A percentile compares a stretch with the other conserved stretches of the same genome.
Evolutionary conservation across 1,284 basidiomycete species (phyloP).

Genomic region (Megacollybia platyphylla): DNA sequence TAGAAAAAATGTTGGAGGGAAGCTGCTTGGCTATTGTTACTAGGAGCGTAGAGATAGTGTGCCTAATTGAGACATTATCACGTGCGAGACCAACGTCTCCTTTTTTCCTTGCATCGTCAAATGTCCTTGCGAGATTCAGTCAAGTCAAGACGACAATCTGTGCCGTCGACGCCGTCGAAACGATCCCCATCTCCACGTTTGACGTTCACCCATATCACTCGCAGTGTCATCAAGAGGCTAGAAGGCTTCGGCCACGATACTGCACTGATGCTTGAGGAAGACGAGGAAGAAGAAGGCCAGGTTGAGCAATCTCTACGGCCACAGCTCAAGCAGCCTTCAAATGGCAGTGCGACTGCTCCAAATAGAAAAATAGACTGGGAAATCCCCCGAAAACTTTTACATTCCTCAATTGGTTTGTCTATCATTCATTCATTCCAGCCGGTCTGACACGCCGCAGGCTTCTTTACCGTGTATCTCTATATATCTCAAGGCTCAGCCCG

Average conservation of each 20-base stretch:
- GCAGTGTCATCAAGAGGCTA: slow-evolving; percentile 28
- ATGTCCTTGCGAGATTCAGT: background rate
- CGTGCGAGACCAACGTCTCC: background rate
- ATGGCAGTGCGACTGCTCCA: background rate
- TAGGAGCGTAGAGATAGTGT: slow-evolving; percentile 20
- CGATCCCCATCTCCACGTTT: slow-evolving; percentile 25
- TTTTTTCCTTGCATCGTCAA: background rate
- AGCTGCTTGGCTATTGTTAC: slow-evolving; percentile 79
- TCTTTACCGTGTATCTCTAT: slow-evolving; percentile 76
- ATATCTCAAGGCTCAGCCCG: slow-evolving; percentile 39
- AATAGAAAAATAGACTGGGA: slow-evolving; percentile 50
- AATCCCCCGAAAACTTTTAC: slow-evolving; percentile 84
- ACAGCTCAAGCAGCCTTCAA: slow-evolving; percentile 1
- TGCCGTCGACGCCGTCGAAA: background rate
- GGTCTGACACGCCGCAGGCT: slow-evolving; percentile 36
- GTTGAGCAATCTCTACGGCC: slow-evolving; percentile 2
- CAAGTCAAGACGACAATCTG: background rate
- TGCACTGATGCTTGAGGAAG: slow-evolving; percentile 11
- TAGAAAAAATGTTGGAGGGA: slow-evolving; percentile 95
- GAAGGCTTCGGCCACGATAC: slow-evolving; percentile 27
- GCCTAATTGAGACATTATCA: background rate
- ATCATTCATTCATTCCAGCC: slow-evolving; percentile 4
- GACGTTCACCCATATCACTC: slow-evolving; percentile 27
- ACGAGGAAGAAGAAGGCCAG: slow-evolving; percentile 6
- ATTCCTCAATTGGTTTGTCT: slow-evolving; percentile 78